Evolutionary conservation across 345 rosid species (phyloP).

Genomic region (Erodium maritimum): DNA sequence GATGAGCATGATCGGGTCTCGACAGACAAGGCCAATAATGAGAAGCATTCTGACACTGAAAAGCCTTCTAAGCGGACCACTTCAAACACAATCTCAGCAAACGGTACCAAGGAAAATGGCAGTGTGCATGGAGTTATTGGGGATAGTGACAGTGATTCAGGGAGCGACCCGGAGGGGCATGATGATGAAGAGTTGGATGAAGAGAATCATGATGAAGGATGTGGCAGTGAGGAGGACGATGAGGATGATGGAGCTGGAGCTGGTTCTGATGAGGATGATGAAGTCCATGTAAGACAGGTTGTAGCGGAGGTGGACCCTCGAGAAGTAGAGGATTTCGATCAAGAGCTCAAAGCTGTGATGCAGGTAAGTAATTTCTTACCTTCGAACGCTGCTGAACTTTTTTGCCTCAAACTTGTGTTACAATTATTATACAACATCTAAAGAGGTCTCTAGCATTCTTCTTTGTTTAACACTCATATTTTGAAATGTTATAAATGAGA

Average conservation of each 20-base stretch:
- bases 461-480: no score
- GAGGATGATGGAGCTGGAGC: constrained; percentile 56
- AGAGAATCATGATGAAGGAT: constrained; percentile 57
- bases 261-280: constrained; percentile 81
- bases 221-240: constrained; percentile 57
- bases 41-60: constrained; percentile 52
- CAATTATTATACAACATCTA: neutral
- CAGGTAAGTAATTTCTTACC: constrained; percentile 41
- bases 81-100: constrained; percentile 30
- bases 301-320: constrained; percentile 63
- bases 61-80: constrained; percentile 38
- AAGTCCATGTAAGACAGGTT: constrained; percentile 78
- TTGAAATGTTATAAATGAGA: no score
- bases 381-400: neutral
- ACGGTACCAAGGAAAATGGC: constrained; percentile 64
- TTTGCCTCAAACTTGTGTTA: neutral
- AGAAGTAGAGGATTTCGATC: constrained; percentile 72
- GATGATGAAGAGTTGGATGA: constrained; percentile 77
- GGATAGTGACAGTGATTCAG: constrained; percentile 76
- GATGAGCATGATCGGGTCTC: constrained; percentile 67
- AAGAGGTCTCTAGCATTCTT: no score
- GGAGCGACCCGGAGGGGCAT: constrained; percentile 59
- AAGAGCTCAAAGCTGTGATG: constrained; percentile 82
- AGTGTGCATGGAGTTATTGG: constrained; percentile 43
- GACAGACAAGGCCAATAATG: constrained; percentile 45